These are phyloP conservation scores for Ogataea pini DNA, from an alignment of 805 yeast genomes.

Conservation along the genomic window DNA sequence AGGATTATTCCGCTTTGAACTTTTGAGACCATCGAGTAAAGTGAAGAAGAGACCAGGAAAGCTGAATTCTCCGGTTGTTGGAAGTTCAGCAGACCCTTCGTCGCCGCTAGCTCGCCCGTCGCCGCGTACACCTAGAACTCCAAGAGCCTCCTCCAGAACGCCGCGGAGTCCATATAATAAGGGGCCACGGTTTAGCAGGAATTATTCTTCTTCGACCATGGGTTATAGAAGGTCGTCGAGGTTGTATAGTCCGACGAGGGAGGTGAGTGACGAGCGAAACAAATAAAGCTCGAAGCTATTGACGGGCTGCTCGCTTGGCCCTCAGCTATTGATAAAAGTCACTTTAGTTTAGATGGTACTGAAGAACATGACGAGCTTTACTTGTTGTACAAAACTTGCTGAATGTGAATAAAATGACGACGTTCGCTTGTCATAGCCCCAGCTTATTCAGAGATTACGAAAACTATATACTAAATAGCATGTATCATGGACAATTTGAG, in stretches of 20 bases:
- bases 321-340: too few relatives aligned
- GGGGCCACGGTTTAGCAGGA: constrained; percentile 23
- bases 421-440: too few relatives aligned
- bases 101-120: constrained; percentile 30
- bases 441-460: too few relatives aligned
- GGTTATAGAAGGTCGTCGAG: constrained; percentile 19
- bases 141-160: constrained; percentile 22
- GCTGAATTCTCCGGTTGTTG: constrained; percentile 22
- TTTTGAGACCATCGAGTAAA: constrained; percentile 40
- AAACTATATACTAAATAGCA: background rate
- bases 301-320: too few relatives aligned
- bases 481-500: background rate
- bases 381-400: too few relatives aligned
- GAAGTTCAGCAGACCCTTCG: constrained; percentile 20
- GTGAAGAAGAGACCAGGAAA: constrained; percentile 35
- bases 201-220: constrained; percentile 10
- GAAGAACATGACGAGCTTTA: too few relatives aligned
- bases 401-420: too few relatives aligned
- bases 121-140: constrained; percentile 30
- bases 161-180: constrained; percentile 25
- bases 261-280: constrained; percentile 7
- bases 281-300: too few relatives aligned
- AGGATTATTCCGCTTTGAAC: constrained; percentile 47
- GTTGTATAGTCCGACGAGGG: constrained; percentile 18
- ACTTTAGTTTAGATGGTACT: too few relatives aligned